Percentiles rank a stretch among this genome's conserved stretches.
Conservation (phyloP, 176 grass and related monocot species). For the Olyra latifolia region DNA sequence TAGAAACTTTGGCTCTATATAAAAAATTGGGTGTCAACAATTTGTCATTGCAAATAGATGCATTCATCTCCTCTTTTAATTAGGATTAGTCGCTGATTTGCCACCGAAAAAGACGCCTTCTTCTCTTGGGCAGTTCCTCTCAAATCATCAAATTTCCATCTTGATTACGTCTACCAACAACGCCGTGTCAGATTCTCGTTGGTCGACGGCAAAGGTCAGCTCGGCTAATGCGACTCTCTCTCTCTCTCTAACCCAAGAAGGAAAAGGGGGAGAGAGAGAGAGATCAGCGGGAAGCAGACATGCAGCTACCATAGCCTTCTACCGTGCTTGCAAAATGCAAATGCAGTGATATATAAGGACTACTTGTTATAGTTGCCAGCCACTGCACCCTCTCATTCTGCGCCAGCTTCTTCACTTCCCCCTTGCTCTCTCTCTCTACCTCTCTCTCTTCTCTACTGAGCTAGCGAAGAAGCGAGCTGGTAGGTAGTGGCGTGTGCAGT, state of each 20-base stretch:
- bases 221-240: neutral
- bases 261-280: neutral
- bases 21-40: no score
- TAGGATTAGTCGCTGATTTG: no score
- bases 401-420: constrained; percentile 29
- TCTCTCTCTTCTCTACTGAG: neutral
- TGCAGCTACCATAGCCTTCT: neutral
- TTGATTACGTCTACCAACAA: constrained; percentile 17
- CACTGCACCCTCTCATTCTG: constrained; percentile 11
- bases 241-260: neutral
- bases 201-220: constrained; percentile 39
- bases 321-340: neutral
- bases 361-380: constrained; percentile 30
- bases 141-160: no score
- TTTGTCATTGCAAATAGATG: no score
- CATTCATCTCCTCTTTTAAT: no score
- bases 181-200: constrained; percentile 38
- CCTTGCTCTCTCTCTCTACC: neutral
- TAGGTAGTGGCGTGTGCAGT: neutral
- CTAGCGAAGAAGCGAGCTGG: neutral
- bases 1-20: no score
- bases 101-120: no score
- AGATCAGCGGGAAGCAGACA: constrained; percentile 28
- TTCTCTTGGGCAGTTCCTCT: no score
- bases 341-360: constrained; percentile 10